Evolutionary conservation across 495 filamentous ascomycete species (phyloP), one percentile per base, ranked within the genome.

Genomic region (Neurospora tetraspora): DNA sequence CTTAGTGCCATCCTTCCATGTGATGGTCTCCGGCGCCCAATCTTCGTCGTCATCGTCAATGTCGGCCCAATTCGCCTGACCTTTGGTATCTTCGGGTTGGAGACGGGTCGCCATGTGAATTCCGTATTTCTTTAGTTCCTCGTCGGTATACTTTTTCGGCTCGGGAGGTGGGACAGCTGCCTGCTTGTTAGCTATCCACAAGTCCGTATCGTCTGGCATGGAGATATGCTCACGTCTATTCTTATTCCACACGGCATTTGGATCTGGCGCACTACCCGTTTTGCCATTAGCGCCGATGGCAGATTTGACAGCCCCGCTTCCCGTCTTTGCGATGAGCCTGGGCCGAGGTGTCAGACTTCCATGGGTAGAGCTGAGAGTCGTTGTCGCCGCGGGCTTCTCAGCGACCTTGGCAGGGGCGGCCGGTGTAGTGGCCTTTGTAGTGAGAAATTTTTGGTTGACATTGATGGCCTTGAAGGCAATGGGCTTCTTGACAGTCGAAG

Each of bases 31-130:
- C 0, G 96, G 96, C 4, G 92, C 94, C 96, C 96, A 99, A 79
- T 98, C 94, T 71, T 98, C 96, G 79, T 98, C 94, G 75, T 99
- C 96, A 72, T 99, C 96, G 73, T 98, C 96, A 72, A 99, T 98
- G 83, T 99, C 96, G 20, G 96, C 96, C 96, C 96, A 99, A 18
- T 94, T 89, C 70, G 95, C 93, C 73, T 94, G 94, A 18, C 91
- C 90, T 45, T 74, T 79, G 16, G 89, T 88, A 73, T 89, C 88
- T 77, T 98, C 94, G 71, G 93, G 88, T 69, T 94, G 91, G 31
- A 99, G 89, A 71, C 96, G 89, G 53, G 89, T 96, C 11, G 96
- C 96, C 83, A 99, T 88, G 81, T 99, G 96, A 72, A 99, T 99
- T 16, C 96, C 96, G 79, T 94, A 94, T 76, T 96, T 92, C 78